phyloP scores from a whole-genome alignment of 306 rosid genomes.

The Trifolium pratense region DNA sequence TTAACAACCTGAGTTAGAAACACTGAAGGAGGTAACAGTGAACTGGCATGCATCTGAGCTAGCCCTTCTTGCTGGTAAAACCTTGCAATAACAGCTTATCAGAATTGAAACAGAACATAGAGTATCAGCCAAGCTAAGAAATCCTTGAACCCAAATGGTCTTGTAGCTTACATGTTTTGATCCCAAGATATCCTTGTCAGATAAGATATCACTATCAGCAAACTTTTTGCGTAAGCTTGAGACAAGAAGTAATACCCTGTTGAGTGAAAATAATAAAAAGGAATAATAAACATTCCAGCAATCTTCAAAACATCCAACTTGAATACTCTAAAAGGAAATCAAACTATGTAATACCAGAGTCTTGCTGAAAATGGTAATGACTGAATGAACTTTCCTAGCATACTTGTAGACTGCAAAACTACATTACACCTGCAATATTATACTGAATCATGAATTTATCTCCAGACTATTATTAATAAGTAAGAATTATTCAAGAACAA shows the following conservation, averaged over 20 bases:
- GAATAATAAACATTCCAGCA: constrained; percentile 36
- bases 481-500: constrained; percentile 24
- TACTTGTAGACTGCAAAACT: constrained; percentile 63
- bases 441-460: constrained; percentile 38
- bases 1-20: constrained; percentile 60
- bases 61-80: constrained; percentile 83
- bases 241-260: constrained; percentile 81
- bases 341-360: constrained; percentile 66
- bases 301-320: constrained; percentile 22
- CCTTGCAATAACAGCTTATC: constrained; percentile 52
- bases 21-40: constrained; percentile 55
- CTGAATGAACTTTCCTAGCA: constrained; percentile 70
- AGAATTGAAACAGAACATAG: constrained; percentile 41
- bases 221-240: constrained; percentile 78
- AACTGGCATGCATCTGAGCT: constrained; percentile 67
- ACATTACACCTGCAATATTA: constrained; percentile 72
- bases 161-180: constrained; percentile 70
- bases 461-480: constrained; percentile 7
- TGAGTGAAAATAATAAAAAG: constrained; percentile 44
- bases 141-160: constrained; percentile 25
- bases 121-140: constrained; percentile 39
- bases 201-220: constrained; percentile 64
- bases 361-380: constrained; percentile 81
- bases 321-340: constrained; percentile 31
- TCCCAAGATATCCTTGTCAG: constrained; percentile 84